Evolutionary conservation across 495 filamentous ascomycete genomes (phyloP).

Genomic region (Bryoglossum gracile): DNA sequence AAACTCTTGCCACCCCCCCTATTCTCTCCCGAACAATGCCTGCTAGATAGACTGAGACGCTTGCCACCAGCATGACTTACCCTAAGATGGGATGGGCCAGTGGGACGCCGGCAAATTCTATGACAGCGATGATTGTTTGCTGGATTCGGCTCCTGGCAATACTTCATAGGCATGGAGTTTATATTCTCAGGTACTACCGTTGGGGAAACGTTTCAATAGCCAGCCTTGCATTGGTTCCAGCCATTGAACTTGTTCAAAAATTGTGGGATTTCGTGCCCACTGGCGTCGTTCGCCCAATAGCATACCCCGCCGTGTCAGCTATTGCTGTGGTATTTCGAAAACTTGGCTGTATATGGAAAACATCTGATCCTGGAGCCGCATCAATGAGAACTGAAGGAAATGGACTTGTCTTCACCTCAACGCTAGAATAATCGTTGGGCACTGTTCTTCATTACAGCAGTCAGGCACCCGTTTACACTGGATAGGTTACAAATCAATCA

Average conservation of each 20-base stretch:
- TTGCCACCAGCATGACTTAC: background rate
- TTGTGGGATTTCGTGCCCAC: constrained; percentile 10
- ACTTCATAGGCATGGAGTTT: background rate
- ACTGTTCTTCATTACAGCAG: constrained; percentile 2
- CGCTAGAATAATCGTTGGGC: background rate
- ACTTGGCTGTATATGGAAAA: background rate
- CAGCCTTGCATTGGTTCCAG: background rate
- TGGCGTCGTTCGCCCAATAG: constrained; percentile 7
- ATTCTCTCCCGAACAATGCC: too few relatives aligned
- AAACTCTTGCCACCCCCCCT: too few relatives aligned
- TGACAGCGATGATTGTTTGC: constrained; percentile 4
- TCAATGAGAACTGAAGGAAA: constrained; percentile 4
- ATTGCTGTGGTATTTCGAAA: background rate
- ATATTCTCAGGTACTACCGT: background rate
- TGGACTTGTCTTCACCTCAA: background rate
- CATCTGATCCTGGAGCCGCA: background rate
- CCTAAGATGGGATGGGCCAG: background rate
- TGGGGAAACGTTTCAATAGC: background rate
- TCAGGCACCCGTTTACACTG: too few relatives aligned
- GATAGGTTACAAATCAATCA: too few relatives aligned
- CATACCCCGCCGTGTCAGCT: background rate
- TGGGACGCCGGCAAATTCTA: background rate
- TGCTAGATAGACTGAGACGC: too few relatives aligned
- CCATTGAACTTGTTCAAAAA: constrained; percentile 2
- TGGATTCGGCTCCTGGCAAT: background rate